These are phyloP conservation scores for Pichia gijzeniarum DNA, from an alignment of 805 yeast species.

Conservation along the genomic window DNA sequence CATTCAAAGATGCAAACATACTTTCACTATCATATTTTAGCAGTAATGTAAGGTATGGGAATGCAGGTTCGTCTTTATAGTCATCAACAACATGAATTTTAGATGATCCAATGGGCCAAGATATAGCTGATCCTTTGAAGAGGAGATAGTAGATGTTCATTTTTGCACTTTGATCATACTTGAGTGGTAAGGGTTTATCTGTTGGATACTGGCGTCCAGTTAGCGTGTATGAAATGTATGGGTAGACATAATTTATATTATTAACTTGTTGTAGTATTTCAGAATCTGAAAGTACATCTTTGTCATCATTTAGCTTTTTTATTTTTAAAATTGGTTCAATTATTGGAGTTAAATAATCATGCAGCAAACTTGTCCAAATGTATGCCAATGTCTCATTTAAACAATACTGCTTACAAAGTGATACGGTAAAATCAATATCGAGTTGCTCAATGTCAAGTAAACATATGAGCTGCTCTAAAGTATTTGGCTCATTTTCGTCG, in stretches of 20 bases:
- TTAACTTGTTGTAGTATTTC: conserved; percentile 10
- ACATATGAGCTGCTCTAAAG: conserved; percentile 64
- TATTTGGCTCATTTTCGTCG: conserved; percentile 34
- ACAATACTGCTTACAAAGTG: conserved; percentile 48
- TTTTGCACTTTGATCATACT: conserved; percentile 38
- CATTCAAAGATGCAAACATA: conserved; percentile 64
- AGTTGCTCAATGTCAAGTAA: conserved; percentile 57
- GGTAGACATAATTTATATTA: conserved; percentile 36
- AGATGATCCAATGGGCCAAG: conserved; percentile 38
- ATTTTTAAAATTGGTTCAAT: conserved; percentile 45
- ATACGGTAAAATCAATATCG: conserved; percentile 72
- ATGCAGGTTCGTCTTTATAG: conserved; percentile 41
- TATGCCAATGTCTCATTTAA: conserved; percentile 60
- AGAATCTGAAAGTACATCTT: conserved; percentile 5
- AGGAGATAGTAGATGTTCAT: conserved; percentile 46
- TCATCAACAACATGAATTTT: conserved; percentile 31
- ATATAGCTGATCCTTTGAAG: conserved; percentile 49
- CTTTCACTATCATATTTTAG: conserved; percentile 51
- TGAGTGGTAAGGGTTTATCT: conserved; percentile 39
- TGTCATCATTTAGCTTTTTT: conserved; percentile 13
- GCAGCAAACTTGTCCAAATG: conserved; percentile 63
- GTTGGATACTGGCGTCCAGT: conserved; percentile 83
- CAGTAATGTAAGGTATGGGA: conserved; percentile 62
- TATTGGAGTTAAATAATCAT: conserved; percentile 69
- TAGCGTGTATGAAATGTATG: conserved; percentile 61